A percentile compares a stretch with the other conserved stretches of the same genome.
Evolutionary conservation across 352 stramenopile species (phyloP).

Genomic region (Globisporangium sylvaticum): DNA sequence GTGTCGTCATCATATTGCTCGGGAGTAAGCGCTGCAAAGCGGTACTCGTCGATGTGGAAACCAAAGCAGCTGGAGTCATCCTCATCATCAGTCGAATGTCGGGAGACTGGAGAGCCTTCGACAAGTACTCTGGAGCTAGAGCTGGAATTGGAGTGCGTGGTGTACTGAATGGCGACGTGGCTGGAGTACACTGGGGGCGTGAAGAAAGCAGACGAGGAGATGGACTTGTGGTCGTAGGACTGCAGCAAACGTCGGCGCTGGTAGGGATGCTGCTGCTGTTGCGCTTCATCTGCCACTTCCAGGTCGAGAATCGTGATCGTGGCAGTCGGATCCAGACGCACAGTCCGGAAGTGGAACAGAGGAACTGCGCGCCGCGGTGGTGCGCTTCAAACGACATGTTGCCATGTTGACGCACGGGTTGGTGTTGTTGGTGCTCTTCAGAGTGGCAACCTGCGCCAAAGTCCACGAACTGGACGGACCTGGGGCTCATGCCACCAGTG

Average conservation of each 20-base stretch:
- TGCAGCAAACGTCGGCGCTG: neutral
- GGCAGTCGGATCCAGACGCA: conserved; percentile 22
- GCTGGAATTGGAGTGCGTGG: neutral
- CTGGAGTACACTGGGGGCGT: conserved; percentile 17
- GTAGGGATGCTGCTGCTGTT: neutral
- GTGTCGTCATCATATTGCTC: neutral
- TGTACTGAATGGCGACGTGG: conserved; percentile 19
- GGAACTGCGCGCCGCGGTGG: conserved; percentile 25
- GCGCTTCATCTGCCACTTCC: neutral
- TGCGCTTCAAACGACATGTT: conserved; percentile 19
- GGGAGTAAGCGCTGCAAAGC: conserved; percentile 11
- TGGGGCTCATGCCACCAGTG: neutral
- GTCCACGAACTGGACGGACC: neutral
- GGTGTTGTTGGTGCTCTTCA: neutral
- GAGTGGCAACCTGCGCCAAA: neutral
- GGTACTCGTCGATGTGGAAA: conserved; percentile 37
- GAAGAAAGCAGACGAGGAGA: conserved; percentile 15
- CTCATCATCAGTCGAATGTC: neutral
- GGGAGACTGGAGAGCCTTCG: neutral
- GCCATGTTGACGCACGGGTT: neutral
- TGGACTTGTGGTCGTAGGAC: neutral
- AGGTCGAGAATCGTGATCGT: conserved; percentile 20
- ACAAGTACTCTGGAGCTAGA: neutral
- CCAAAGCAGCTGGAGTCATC: conserved; percentile 20
- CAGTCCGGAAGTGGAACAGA: conserved; percentile 28